A percentile compares a stretch with the other conserved stretches of the same genome.
Evolutionary conservation across 2,329 filamentous ascomycete species (phyloP).

Genomic region (Sarocladium strictum): DNA sequence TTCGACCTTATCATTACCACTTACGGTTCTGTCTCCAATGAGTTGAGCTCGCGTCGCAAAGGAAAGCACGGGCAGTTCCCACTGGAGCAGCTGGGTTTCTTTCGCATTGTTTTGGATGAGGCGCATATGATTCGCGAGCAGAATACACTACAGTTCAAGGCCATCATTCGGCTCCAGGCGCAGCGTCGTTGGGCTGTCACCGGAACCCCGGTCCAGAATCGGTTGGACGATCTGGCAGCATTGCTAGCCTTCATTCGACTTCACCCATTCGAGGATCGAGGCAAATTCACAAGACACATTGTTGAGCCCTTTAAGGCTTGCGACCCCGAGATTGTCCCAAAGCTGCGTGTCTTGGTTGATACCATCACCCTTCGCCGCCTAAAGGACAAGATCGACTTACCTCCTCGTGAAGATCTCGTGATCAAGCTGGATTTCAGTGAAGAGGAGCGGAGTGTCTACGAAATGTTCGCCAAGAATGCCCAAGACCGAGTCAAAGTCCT

Average conservation of each 20-base stretch:
- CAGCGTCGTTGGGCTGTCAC: conserved; percentile 94
- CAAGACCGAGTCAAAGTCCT: conserved; percentile 74
- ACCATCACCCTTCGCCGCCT: conserved; percentile 88
- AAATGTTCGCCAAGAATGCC: conserved; percentile 77
- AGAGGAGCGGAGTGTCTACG: conserved; percentile 72
- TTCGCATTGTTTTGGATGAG: conserved; percentile 89
- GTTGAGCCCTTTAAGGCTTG: conserved; percentile 81
- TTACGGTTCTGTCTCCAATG: conserved; percentile 80
- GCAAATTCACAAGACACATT: conserved; percentile 73
- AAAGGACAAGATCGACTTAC: conserved; percentile 86
- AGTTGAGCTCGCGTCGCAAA: conserved; percentile 60
- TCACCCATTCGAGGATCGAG: conserved; percentile 74
- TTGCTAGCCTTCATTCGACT: conserved; percentile 81
- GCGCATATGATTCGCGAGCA: conserved; percentile 91
- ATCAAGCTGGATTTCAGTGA: conserved; percentile 68
- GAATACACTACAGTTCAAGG: conserved; percentile 74
- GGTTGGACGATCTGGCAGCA: conserved; percentile 81
- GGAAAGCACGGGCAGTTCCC: conserved; percentile 56
- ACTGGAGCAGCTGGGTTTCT: conserved; percentile 78
- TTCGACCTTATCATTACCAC: conserved; percentile 89
- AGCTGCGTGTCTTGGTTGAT: conserved; percentile 82
- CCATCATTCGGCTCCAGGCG: conserved; percentile 72
- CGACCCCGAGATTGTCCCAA: conserved; percentile 76
- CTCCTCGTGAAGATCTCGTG: conserved; percentile 65
- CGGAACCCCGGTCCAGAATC: conserved; percentile 91